Percentiles rank a stretch among this genome's conserved stretches.
Conservation (phyloP, 768 basidiomycete genomes). For the Grammothele lineata region DNA sequence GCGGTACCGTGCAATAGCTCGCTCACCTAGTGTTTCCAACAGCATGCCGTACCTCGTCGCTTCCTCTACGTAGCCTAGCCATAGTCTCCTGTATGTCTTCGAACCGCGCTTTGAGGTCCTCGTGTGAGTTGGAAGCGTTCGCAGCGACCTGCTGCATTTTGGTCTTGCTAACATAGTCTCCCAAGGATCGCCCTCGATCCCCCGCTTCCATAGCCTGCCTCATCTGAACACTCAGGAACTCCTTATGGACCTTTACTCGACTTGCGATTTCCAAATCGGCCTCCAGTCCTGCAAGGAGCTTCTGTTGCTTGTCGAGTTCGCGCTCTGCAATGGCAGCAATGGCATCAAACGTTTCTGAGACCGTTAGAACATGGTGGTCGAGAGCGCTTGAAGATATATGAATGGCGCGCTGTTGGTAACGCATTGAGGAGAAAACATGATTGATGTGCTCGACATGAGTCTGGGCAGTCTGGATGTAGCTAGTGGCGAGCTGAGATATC, state of each 20-base stretch:
- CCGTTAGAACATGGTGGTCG: slow-evolving; percentile 67
- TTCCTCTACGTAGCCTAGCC: slow-evolving; percentile 48
- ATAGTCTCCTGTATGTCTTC: slow-evolving; percentile 51
- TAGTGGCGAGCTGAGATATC: slow-evolving; percentile 59
- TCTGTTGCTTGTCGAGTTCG: slow-evolving; percentile 65
- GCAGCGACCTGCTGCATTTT: slow-evolving; percentile 83
- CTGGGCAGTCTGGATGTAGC: slow-evolving; percentile 61
- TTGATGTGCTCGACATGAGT: slow-evolving; percentile 60
- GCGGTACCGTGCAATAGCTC: not conserved
- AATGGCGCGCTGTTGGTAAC: slow-evolving; percentile 64
- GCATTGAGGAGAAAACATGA: slow-evolving; percentile 47
- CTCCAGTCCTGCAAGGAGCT: slow-evolving; percentile 58
- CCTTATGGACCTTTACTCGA: slow-evolving; percentile 63
- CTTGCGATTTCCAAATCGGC: slow-evolving; percentile 70
- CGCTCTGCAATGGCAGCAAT: slow-evolving; percentile 61
- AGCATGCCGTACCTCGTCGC: slow-evolving; percentile 51
- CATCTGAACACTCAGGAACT: slow-evolving; percentile 66
- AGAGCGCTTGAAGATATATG: slow-evolving; percentile 70
- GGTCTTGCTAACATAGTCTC: slow-evolving; percentile 73
- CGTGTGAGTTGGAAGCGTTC: slow-evolving; percentile 65
- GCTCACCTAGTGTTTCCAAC: slow-evolving; percentile 46
- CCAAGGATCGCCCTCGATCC: slow-evolving; percentile 62
- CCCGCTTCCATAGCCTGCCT: slow-evolving; percentile 70
- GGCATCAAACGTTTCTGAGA: slow-evolving; percentile 66
- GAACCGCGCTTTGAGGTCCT: slow-evolving; percentile 55